phyloP scores from a whole-genome alignment of 805 yeast species.

The Myxozyma sirexii region DNA sequence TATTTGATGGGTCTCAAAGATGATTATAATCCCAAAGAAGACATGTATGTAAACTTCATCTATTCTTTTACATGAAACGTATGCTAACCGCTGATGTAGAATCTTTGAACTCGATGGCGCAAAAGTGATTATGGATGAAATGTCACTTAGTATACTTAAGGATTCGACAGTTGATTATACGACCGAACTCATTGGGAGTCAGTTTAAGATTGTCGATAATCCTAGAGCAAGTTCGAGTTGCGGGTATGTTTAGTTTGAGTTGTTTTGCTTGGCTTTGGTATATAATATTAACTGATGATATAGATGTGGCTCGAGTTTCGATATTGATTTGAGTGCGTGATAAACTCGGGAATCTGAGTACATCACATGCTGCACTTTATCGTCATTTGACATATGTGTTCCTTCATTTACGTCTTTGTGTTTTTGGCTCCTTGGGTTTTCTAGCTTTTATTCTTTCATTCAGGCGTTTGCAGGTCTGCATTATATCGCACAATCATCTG shows the following conservation, averaged over 20 bases:
- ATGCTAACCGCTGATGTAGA: constrained; percentile 45
- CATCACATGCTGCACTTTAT: no score
- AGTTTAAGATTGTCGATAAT: constrained; percentile 86
- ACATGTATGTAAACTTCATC: constrained; percentile 41
- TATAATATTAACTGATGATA: neutral
- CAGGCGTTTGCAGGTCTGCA: neutral
- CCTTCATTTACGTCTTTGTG: neutral
- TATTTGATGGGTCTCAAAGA: constrained; percentile 68
- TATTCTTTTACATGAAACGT: no score
- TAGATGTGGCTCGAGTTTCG: constrained; percentile 74
- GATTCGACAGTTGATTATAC: constrained; percentile 87
- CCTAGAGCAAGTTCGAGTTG: constrained; percentile 84
- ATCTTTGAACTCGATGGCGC: constrained; percentile 74
- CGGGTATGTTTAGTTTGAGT: constrained; percentile 48
- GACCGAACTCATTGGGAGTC: constrained; percentile 91
- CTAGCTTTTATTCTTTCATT: neutral
- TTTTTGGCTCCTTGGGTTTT: neutral
- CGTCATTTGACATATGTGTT: no score
- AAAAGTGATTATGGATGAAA: constrained; percentile 73
- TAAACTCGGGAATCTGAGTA: no score
- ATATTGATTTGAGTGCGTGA: constrained; percentile 54
- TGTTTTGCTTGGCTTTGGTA: neutral
- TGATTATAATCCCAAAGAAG: constrained; percentile 42
- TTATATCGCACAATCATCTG: no score
- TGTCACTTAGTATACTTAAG: constrained; percentile 76